Conservation (phyloP, 169 alveolate genomes). For the Babesia ovis region DNA sequence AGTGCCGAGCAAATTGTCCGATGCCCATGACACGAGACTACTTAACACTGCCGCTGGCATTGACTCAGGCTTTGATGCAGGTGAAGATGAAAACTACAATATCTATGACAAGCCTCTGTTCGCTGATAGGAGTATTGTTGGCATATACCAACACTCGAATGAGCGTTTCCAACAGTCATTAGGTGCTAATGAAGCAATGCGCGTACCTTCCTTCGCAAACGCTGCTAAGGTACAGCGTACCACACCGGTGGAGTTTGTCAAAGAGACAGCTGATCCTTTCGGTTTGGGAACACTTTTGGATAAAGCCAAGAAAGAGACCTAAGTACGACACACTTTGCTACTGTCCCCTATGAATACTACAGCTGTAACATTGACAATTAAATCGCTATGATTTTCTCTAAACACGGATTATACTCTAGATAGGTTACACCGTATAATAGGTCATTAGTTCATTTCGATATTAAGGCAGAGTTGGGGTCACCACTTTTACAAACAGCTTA, state of each 20-base stretch:
- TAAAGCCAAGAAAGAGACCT: constrained; percentile 79
- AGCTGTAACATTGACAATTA: too few species aligned
- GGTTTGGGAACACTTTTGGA: constrained; percentile 85
- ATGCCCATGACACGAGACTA: constrained; percentile 85
- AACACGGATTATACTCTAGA: too few species aligned
- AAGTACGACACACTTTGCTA: neutral
- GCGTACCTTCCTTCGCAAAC: constrained; percentile 80
- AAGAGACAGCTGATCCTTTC: constrained; percentile 86
- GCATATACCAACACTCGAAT: constrained; percentile 70
- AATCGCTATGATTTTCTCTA: too few species aligned
- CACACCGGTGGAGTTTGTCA: constrained; percentile 86
- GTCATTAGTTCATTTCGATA: too few species aligned
- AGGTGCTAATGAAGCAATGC: constrained; percentile 67
- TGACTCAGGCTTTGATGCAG: constrained; percentile 85
- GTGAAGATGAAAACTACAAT: constrained; percentile 87
- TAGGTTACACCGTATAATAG: too few species aligned
- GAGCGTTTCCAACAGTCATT: constrained; percentile 71
- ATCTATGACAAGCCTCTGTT: constrained; percentile 91
- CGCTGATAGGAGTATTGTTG: constrained; percentile 80
- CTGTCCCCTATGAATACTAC: too few species aligned
- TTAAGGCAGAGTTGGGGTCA: too few species aligned
- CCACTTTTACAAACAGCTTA: too few species aligned
- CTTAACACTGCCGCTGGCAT: constrained; percentile 86
- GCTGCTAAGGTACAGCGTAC: constrained; percentile 70
- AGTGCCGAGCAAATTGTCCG: constrained; percentile 79